Percentiles rank a stretch among this genome's conserved stretches.
Evolutionary conservation across 345 rosid genomes (phyloP).

Genomic region (Crucihimalaya himalaica): DNA sequence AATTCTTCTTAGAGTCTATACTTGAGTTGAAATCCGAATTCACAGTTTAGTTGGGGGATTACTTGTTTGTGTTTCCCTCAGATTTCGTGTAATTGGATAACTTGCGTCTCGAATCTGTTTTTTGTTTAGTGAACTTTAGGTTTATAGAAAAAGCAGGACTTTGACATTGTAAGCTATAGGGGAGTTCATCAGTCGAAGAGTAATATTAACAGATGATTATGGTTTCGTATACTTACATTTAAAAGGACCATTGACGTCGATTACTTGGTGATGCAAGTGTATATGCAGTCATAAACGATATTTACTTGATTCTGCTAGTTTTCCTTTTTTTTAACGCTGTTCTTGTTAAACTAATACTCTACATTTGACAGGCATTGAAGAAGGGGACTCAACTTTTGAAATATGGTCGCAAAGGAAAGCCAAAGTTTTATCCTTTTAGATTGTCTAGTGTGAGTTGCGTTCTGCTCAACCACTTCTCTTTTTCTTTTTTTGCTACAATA

Average conservation of each 20-base stretch:
- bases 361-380: slow-evolving; percentile 75
- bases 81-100: neutral
- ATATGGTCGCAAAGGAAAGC: slow-evolving; percentile 95
- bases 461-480: neutral
- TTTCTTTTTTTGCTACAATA: too few relatives aligned
- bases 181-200: neutral
- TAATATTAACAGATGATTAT: neutral
- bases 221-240: neutral
- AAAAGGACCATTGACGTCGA: neutral
- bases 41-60: neutral
- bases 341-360: neutral
- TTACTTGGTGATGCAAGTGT: slow-evolving; percentile 1
- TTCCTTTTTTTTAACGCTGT: neutral
- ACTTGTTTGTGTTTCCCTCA: neutral
- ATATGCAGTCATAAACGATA: neutral
- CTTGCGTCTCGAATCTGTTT: neutral
- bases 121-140: slow-evolving; percentile 11
- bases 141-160: neutral
- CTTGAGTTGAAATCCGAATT: neutral
- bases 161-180: slow-evolving; percentile 14
- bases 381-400: slow-evolving; percentile 91
- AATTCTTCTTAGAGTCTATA: neutral
- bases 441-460: slow-evolving; percentile 75
- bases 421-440: slow-evolving; percentile 87
- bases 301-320: neutral